These are phyloP conservation scores for Aspergillus hancockii DNA, from an alignment of 495 filamentous ascomycete species.

Conservation along the genomic window DNA sequence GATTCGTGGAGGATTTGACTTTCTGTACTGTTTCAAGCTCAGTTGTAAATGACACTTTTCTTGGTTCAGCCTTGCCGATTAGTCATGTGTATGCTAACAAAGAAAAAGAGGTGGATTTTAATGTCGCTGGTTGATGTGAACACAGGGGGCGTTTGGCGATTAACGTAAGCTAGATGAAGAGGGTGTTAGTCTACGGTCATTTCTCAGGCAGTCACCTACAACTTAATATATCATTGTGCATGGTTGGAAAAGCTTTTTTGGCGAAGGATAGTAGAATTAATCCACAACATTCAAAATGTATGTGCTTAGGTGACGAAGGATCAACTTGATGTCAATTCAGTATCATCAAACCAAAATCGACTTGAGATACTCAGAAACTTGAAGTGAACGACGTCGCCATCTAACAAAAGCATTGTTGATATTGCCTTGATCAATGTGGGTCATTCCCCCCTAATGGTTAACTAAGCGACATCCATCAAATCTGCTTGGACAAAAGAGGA, in stretches of 20 bases:
- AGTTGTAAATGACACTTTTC: background rate
- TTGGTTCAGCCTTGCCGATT: background rate
- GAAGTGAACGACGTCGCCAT: background rate
- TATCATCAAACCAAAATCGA: background rate
- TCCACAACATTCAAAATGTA: background rate
- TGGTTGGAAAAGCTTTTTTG: background rate
- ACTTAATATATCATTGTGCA: background rate
- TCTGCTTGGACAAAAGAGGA: background rate
- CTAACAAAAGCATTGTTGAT: background rate
- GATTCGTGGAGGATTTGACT: background rate
- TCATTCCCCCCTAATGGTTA: background rate
- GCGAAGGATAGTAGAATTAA: background rate
- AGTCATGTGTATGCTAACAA: background rate
- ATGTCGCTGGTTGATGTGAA: background rate
- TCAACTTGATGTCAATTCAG: background rate
- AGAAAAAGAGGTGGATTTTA: background rate
- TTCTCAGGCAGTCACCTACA: background rate
- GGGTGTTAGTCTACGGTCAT: background rate
- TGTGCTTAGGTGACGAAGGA: background rate
- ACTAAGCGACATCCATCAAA: background rate
- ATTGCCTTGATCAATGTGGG: background rate
- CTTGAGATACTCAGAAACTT: background rate
- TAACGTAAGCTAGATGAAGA: background rate
- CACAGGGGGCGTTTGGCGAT: background rate
- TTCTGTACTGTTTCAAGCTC: background rate